phyloP scores from a whole-genome alignment of 73 alveolate species.

The Tetrahymena elliotti region DNA sequence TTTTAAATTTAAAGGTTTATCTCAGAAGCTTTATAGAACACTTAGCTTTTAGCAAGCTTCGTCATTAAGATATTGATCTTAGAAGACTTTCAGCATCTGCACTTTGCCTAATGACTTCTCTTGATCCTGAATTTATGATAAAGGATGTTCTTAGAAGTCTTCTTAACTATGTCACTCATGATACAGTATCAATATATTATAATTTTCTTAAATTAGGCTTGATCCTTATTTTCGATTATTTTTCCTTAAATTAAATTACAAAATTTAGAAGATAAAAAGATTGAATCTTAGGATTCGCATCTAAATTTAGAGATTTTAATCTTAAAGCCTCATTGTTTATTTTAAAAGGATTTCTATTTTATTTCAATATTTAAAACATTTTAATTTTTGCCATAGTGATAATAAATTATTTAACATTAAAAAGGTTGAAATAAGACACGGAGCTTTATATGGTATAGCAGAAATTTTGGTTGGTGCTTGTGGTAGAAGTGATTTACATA shows the following conservation, averaged over 20 bases:
- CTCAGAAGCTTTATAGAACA: slow-evolving; percentile 51
- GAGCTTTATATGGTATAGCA: slow-evolving; percentile 90
- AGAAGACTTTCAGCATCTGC: slow-evolving; percentile 85
- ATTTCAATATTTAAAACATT: no score
- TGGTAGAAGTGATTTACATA: slow-evolving; percentile 66
- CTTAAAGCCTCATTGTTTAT: no score
- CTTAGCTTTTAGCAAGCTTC: slow-evolving; percentile 73
- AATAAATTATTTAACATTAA: no score
- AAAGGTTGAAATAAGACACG: slow-evolving; percentile 77
- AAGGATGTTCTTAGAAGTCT: slow-evolving; percentile 18
- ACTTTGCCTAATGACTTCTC: slow-evolving; percentile 72
- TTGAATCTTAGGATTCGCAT: no score
- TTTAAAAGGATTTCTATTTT: no score
- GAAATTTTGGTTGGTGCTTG: slow-evolving; percentile 79
- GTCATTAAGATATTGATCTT: slow-evolving; percentile 78
- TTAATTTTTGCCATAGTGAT: no score
- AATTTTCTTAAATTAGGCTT: no score
- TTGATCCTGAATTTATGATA: slow-evolving; percentile 69
- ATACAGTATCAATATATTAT: no score
- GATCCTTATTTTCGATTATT: no score
- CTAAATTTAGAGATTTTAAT: no score
- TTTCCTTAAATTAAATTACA: no score
- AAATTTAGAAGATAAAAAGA: no score
- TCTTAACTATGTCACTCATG: background rate
- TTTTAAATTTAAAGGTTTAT: background rate